Base-by-base conservation (phyloP, 257 asterid genomes). In the Jacaranda mimosifolia region DNA sequence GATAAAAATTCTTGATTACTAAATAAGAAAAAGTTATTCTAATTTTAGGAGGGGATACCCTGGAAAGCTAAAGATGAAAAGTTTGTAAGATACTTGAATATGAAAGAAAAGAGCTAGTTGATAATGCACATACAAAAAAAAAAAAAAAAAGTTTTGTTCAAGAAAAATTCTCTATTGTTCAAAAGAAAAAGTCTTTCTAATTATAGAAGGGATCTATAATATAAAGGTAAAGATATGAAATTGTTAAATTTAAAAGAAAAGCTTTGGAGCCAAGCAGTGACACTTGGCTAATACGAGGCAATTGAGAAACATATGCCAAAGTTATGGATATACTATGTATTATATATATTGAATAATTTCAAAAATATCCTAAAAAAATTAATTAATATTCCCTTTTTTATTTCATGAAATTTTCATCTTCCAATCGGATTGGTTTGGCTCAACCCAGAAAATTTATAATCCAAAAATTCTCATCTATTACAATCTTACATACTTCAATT, bases 231-330 rank as follows among this genome's bases (percentile, higher is more conserved):
- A 35, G 73, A 46, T 35, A 68, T 11, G 45, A 68, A 32, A 48
- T 48, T 46, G 49, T 68, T 4, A 68, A 46, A 12, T 59, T 26
- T 6, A n/a, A 39, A 36, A 48, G 3, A 5, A 68, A 68, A 68
- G 73, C 43, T 46, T 45, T 32, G 72, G 73, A 55, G 73, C 21
- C 26, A 48, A 51, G 59, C 43, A 14, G 36, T 21, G 73, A 49
- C 73, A 68, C 73, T 21, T 68, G 73, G 73, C 59, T 55, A 2
- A 2, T 55, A 18, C 9, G n/a, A 55, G 32, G 35, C 32, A 5
- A 55, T n/a, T 1, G 8, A 7, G 18, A 6, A 42, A 8, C 35
- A 52, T 42, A 42, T 48, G 14, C 11, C 57, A 52, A 11, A 12
- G 14, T 52, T 12, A 12, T 26, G 32, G 32, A 26, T 26, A 26